Evolutionary conservation across 1,284 basidiomycete genomes (phyloP).

Genomic region (Ceratobasidium sp.): DNA sequence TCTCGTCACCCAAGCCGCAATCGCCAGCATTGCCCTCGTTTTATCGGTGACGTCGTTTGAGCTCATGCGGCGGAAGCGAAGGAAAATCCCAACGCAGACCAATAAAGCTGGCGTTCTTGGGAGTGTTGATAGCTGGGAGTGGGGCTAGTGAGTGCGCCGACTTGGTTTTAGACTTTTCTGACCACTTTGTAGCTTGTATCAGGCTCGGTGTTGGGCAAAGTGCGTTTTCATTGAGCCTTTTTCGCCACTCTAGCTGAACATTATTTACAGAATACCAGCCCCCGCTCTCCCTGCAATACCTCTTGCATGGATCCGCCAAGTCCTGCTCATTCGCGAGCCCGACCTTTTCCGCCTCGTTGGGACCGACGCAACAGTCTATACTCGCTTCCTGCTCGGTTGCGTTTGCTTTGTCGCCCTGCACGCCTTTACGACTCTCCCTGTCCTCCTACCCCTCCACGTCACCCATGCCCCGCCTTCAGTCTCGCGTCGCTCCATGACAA

Average conservation of each 20-base stretch:
- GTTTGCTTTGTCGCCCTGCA: slow-evolving; percentile 80
- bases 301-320: slow-evolving; percentile 79
- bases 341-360: slow-evolving; percentile 78
- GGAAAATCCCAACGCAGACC: slow-evolving; percentile 53
- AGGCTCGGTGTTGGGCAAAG: slow-evolving; percentile 64
- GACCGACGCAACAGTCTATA: slow-evolving; percentile 84
- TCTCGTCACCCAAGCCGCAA: slow-evolving; percentile 81
- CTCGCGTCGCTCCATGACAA: slow-evolving; percentile 80
- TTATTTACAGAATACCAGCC: slow-evolving; percentile 60
- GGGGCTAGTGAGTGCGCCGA: slow-evolving; percentile 74
- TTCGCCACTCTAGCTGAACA: not conserved
- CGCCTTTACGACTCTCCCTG: slow-evolving; percentile 78
- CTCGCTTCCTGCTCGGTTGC: slow-evolving; percentile 80
- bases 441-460: slow-evolving; percentile 86
- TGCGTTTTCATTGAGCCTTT: slow-evolving; percentile 52
- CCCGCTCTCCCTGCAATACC: slow-evolving; percentile 66
- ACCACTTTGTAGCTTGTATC: slow-evolving; percentile 56
- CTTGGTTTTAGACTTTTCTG: slow-evolving; percentile 47
- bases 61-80: slow-evolving; percentile 73
- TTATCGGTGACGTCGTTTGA: slow-evolving; percentile 70
- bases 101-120: slow-evolving; percentile 64
- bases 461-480: slow-evolving; percentile 74
- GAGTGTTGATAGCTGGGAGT: slow-evolving; percentile 84
- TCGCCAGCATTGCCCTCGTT: slow-evolving; percentile 61
- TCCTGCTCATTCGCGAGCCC: slow-evolving; percentile 71